Evolutionary conservation across 345 rosid genomes (phyloP), one percentile per base, ranked within the genome.

Genomic region (Xanthoceras sorbifolium): DNA sequence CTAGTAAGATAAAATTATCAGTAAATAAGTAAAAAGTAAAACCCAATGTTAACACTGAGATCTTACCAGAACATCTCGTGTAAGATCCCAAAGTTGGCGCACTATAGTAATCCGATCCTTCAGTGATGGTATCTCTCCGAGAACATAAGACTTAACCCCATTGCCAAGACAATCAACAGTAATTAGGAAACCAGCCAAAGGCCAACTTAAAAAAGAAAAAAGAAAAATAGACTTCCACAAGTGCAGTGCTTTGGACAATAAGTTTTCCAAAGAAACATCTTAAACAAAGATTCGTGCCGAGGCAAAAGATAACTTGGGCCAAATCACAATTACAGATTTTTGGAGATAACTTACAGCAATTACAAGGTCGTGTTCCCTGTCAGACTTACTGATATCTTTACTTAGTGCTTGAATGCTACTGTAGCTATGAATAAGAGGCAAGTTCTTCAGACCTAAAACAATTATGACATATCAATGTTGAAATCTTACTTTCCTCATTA

Each of bases 71-170:
- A 96, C 88, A 91, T 94, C 99, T 68, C 67, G 72, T 28, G 99
- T 96, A 77, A 94, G 98, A 84, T 89, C 90, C 99, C 99, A 96
- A 79, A 96, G 98, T 80, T 93, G 99, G 81, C 97, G 97, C 63
- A 91, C 97, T 38, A 84, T 84, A 1, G 98, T 85, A 79, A 90
- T 87, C 79, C 95, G 91, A 81, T 94, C 98, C 86, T 91, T 85
- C 76, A 92, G 77, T 31, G 97, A 94, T 10, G 99, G 98, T 83
- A 95, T 91, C 89, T 96, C 98, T 69, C 99, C 99, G 75, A 94
- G 90, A 76, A 92, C 97, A 79, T 96, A 92, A 14, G 99, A 94
- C 99, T 97, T 80, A 2, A 81, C 70, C 75, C 73, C 77, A 78
- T 60, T 2, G 75, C 38, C 60, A 62, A 75, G 31, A 75, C 12